These are phyloP conservation scores for bread wheat (Triticum aestivum) DNA, from an alignment of 176 grass and related monocot species.

Conservation along the genomic window DNA sequence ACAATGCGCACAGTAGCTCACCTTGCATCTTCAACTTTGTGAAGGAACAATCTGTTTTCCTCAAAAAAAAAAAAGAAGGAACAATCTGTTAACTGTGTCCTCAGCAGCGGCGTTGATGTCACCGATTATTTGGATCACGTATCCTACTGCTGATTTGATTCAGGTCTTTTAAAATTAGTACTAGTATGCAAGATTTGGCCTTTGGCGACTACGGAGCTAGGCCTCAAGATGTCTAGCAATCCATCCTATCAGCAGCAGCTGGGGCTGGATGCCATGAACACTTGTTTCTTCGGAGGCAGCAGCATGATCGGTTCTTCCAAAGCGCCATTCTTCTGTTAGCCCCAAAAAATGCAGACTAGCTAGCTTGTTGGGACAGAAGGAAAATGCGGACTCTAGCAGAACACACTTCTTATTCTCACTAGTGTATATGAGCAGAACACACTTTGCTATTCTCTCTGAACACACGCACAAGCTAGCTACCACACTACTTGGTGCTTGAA, in stretches of 20 bases:
- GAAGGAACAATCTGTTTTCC: constrained; percentile 8
- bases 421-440: too few relatives aligned
- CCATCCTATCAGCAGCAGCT: constrained; percentile 47
- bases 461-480: too few relatives aligned
- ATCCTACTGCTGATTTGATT: constrained; percentile 8
- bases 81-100: constrained; percentile 10
- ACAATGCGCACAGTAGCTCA: not conserved
- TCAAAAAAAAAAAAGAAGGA: too few relatives aligned
- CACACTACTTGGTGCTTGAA: too few relatives aligned
- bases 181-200: constrained; percentile 3
- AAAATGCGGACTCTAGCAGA: too few relatives aligned
- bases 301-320: constrained; percentile 32
- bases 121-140: constrained; percentile 7
- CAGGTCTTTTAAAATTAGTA: constrained; percentile 42
- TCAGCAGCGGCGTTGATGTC: constrained; percentile 1
- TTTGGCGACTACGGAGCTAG: constrained; percentile 14
- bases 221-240: constrained; percentile 36
- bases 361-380: too few relatives aligned
- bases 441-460: too few relatives aligned
- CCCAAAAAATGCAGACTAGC: too few relatives aligned
- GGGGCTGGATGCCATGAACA: constrained; percentile 45
- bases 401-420: too few relatives aligned
- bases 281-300: constrained; percentile 30
- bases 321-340: not conserved
- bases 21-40: not conserved